Percentiles rank a stretch among this genome's conserved stretches.
phyloP scores from a whole-genome alignment of 75 land plant species.

The Sequoia sempervirens region DNA sequence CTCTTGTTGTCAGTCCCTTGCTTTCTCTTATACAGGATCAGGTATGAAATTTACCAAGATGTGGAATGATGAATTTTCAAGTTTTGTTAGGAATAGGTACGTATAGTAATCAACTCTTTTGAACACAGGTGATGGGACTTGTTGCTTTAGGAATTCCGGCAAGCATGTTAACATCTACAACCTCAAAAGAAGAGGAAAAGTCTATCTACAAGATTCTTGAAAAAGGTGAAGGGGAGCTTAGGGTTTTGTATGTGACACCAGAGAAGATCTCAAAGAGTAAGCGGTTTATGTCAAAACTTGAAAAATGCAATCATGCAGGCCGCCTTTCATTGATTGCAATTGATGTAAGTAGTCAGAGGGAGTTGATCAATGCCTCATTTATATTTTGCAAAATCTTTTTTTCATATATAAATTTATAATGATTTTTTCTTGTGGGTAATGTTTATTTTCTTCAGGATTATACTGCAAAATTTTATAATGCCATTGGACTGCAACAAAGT shows the following conservation, averaged over 20 bases:
- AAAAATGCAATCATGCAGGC: slow-evolving; percentile 92
- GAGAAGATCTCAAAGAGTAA: slow-evolving; percentile 99
- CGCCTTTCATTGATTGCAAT: slow-evolving; percentile 85
- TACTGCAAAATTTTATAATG: not conserved
- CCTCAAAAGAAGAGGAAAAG: slow-evolving; percentile 88
- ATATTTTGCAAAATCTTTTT: not conserved
- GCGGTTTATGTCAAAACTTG: slow-evolving; percentile 97
- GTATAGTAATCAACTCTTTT: not conserved
- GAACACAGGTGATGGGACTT: slow-evolving; percentile 91
- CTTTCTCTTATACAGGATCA: slow-evolving; percentile 97
- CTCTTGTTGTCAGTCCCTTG: slow-evolving; percentile 92
- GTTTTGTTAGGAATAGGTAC: slow-evolving; percentile 13
- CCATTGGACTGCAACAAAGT: not conserved
- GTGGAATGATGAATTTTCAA: not conserved
- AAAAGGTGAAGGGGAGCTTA: slow-evolving; percentile 87
- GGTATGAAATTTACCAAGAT: slow-evolving; percentile 31
- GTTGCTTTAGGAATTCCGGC: slow-evolving; percentile 82
- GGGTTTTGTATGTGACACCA: slow-evolving; percentile 90
- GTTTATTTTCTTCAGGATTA: not conserved
- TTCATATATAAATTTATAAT: not conserved
- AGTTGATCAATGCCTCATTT: not conserved
- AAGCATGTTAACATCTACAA: slow-evolving; percentile 89
- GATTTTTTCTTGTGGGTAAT: not conserved
- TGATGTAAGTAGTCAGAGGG: slow-evolving; percentile 58
- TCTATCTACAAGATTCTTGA: slow-evolving; percentile 78